Evolutionary conservation across 306 rosid genomes (phyloP), one percentile per base, ranked within the genome.

Genomic region (Quercus cerris): DNA sequence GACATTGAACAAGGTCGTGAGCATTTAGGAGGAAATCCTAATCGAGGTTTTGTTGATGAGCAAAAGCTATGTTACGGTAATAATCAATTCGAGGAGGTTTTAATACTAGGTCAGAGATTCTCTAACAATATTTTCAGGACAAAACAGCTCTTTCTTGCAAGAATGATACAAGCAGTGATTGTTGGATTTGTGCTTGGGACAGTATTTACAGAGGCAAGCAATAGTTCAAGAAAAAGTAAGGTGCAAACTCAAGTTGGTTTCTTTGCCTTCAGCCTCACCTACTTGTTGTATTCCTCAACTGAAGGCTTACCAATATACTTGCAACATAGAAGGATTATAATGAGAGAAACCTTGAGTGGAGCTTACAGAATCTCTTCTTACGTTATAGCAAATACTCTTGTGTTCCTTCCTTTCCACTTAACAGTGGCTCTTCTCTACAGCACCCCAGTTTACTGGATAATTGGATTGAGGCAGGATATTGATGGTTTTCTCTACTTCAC

Each of bases 301-400:
- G 97, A 89, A 88, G 92, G 89, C 6, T 70, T 93, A 17, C 92
- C 96, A 17, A 89, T 93, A 82, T 93, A 89, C 97, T 76, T 91
- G 72, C 89, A 88, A 58, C 92, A 93, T 79, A 93, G 92, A 70
- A 86, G 90, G 54, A 91, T 88, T 66, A 71, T 91, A 5, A 88
- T 89, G 91, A 88, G 88, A 79, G 97, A 93, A 75, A 93, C 94
- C 63, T 85, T 95, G 35, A 84, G 94, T 81, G 96, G 96, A 87
- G 89, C 97, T 77, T 91, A 91, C 70, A 86, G 94, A 79, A 90
- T 93, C 52, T 93, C 89, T 76, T 91, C 96, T 30, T 88, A 88
- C 82, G 91, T 89, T 69, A 77, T 93, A 58, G 88, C 94, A 74
- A 90, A 93, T 70, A 78, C 91, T 17, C 74, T 93, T 41, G 87